Percentiles rank a stretch among this genome's conserved stretches.
Conservation (phyloP, 345 rosid species). For the Turritis glabra region DNA sequence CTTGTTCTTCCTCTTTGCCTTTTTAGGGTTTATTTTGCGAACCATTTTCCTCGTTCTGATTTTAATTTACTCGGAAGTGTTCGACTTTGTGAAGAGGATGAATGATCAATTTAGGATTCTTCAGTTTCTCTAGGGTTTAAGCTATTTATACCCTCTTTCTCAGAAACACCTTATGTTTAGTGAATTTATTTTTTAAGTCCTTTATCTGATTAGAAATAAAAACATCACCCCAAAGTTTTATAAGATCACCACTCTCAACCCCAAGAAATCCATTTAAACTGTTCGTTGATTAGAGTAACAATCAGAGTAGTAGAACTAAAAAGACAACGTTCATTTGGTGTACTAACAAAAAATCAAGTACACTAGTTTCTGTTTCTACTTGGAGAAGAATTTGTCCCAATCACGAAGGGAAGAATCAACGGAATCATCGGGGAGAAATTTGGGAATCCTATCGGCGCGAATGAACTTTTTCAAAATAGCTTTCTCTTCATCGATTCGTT, state of each 20-base stretch:
- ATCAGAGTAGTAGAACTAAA: slow-evolving; percentile 3
- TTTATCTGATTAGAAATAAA: background rate
- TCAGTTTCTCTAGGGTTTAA: slow-evolving; percentile 36
- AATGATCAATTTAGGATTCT: slow-evolving; percentile 17
- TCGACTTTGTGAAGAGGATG: background rate
- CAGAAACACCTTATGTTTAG: background rate
- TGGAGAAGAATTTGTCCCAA: slow-evolving; percentile 39
- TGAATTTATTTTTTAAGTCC: background rate
- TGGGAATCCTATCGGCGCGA: slow-evolving; percentile 54
- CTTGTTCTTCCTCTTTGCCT: slow-evolving; percentile 80
- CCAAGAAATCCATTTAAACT: background rate
- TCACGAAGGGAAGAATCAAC: slow-evolving; percentile 31
- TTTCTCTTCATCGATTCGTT: slow-evolving; percentile 62
- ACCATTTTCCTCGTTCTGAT: slow-evolving; percentile 46
- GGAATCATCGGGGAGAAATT: slow-evolving; percentile 44
- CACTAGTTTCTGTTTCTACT: slow-evolving; percentile 20
- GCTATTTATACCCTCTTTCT: slow-evolving; percentile 21
- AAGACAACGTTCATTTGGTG: slow-evolving; percentile 7
- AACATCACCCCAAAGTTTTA: background rate
- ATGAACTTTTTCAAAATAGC: slow-evolving; percentile 69
- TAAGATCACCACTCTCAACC: background rate
- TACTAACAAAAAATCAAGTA: slow-evolving; percentile 28
- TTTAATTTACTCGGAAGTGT: background rate
- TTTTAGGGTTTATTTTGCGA: slow-evolving; percentile 72
- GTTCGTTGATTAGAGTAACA: slow-evolving; percentile 26